Evolutionary conservation across 2,329 filamentous ascomycete species (phyloP), one percentile per base, ranked within the genome.

Genomic region (Colletotrichum horii): DNA sequence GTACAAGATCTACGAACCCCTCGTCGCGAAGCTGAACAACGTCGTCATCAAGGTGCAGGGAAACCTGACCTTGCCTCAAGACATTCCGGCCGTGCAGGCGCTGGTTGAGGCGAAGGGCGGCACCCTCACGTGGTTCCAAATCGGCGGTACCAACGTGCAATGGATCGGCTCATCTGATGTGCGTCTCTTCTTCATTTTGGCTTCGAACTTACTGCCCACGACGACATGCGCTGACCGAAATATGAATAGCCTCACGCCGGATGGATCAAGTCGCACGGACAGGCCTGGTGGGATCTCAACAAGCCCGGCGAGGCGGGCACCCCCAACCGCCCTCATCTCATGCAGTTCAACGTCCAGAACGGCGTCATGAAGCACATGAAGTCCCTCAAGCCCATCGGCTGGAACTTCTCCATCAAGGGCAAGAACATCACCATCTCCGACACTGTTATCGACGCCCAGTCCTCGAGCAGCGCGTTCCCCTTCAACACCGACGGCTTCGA

Each of bases 251-350:
- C 73, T 70, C 68, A 74, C 3, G 70, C 71, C n/a, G 85, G 86
- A 69, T 87, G 85, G 85, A 87, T 88, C 76, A 82, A 87, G 71
- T 86, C 84, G 4, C 85, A 87, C 66, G 86, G 86, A 28, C 85
- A 87, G 77, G 80, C 81, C 2, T 87, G 86, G 86, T 88, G 85
- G 85, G 85, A 87, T 68, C 81, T 83, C 8, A 88, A 87, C 75
- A 82, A 83, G 3, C 76, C 79, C 8, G 84, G 84, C 38, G 81
- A 81, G 52, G 84, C 84, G 26, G 86, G 86, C 12, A 80, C 84
- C 15, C 78, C 79, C 16, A 82, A 81, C 38, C 82, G 86, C 8
- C 86, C 86, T 12, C 85, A 87, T 76, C 79, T 87, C 12, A 82
- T 87, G 79, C 80, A 79, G 32, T 84, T 85, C 79, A 82, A 82